Percentiles rank a stretch among this genome's conserved stretches.
Evolutionary conservation across 2,329 filamentous ascomycete species (phyloP).

Genomic region (Penicillium brevicompactum): DNA sequence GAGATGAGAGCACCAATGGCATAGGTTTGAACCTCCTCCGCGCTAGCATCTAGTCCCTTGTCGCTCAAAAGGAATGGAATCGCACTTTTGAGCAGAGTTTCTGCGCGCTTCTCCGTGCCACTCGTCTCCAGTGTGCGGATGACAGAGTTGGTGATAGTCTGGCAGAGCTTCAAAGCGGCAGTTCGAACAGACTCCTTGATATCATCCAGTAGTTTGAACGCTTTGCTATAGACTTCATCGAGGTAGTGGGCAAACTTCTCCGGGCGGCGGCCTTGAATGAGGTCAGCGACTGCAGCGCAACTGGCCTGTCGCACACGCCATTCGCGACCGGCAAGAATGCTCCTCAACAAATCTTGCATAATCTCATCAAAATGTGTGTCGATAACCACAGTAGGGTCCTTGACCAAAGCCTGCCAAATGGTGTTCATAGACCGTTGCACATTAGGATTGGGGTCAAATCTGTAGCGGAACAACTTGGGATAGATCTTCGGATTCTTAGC

Average conservation of each 20-base stretch:
- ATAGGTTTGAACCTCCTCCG: conserved; percentile 83
- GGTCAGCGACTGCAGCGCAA: conserved; percentile 83
- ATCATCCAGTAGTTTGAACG: conserved; percentile 91
- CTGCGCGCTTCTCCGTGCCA: conserved; percentile 65
- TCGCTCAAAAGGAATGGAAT: conserved; percentile 88
- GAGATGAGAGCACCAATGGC: conserved; percentile 81
- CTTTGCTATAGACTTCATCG: conserved; percentile 78
- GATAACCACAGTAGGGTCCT: conserved; percentile 76
- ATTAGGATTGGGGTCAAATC: conserved; percentile 92
- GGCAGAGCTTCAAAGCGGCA: conserved; percentile 79
- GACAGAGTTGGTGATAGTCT: conserved; percentile 79
- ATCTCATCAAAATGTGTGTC: conserved; percentile 85
- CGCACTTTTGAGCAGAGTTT: conserved; percentile 80
- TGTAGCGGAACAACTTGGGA: conserved; percentile 89
- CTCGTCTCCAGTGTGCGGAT: conserved; percentile 83
- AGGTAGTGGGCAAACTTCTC: conserved; percentile 82
- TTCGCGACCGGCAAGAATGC: conserved; percentile 78
- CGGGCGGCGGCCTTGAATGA: conserved; percentile 78
- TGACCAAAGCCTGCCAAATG: conserved; percentile 96
- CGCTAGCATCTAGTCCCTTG: conserved; percentile 84
- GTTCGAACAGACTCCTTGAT: conserved; percentile 88
- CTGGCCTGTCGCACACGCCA: conserved; percentile 93
- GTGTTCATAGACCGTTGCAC: conserved; percentile 96
- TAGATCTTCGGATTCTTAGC: conserved; percentile 89
- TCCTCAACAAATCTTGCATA: conserved; percentile 81